phyloP scores from a whole-genome alignment of 2,329 filamentous ascomycete species.

The Colletotrichum falcatum region DNA sequence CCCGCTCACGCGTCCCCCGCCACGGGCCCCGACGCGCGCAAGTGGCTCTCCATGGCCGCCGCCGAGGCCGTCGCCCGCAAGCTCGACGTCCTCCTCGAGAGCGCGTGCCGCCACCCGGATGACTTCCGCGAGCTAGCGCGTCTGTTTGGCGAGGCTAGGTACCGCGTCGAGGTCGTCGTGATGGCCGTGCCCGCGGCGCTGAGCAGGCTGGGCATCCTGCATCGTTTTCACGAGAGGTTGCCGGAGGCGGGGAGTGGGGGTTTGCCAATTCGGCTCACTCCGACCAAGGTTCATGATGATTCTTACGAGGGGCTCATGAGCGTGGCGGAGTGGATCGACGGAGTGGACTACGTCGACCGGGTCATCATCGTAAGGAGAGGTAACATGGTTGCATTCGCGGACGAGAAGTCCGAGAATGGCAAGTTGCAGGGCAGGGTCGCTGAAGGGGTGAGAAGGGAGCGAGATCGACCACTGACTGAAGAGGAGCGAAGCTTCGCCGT shows the following conservation, averaged over 20 bases:
- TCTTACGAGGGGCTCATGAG: slow-evolving; percentile 55
- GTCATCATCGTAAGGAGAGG: slow-evolving; percentile 56
- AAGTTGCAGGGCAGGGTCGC: slow-evolving; percentile 39
- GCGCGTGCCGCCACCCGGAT: slow-evolving; percentile 57
- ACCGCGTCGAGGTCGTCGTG: slow-evolving; percentile 55
- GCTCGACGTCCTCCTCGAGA: slow-evolving; percentile 58
- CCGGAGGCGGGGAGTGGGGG: slow-evolving; percentile 51
- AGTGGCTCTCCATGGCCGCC: slow-evolving; percentile 58
- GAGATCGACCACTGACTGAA: slow-evolving; percentile 46
- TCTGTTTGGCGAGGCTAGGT: slow-evolving; percentile 50
- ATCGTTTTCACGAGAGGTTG: slow-evolving; percentile 52
- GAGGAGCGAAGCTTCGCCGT: slow-evolving; percentile 45
- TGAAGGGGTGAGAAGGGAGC: slow-evolving; percentile 46
- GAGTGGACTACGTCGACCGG: slow-evolving; percentile 47
- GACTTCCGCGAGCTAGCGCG: slow-evolving; percentile 55
- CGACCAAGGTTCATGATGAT: slow-evolving; percentile 58
- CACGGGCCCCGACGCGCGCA: slow-evolving; percentile 55
- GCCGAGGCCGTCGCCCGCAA: slow-evolving; percentile 47
- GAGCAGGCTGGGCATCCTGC: slow-evolving; percentile 57
- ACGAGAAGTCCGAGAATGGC: slow-evolving; percentile 3
- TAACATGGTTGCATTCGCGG: slow-evolving; percentile 50
- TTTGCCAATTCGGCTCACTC: slow-evolving; percentile 57
- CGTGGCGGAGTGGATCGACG: slow-evolving; percentile 54
- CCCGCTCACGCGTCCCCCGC: slow-evolving; percentile 54
- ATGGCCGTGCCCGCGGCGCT: slow-evolving; percentile 57